Conservation (phyloP, 2,329 filamentous ascomycete genomes). For the Ploettnerulaceae sp. region DNA sequence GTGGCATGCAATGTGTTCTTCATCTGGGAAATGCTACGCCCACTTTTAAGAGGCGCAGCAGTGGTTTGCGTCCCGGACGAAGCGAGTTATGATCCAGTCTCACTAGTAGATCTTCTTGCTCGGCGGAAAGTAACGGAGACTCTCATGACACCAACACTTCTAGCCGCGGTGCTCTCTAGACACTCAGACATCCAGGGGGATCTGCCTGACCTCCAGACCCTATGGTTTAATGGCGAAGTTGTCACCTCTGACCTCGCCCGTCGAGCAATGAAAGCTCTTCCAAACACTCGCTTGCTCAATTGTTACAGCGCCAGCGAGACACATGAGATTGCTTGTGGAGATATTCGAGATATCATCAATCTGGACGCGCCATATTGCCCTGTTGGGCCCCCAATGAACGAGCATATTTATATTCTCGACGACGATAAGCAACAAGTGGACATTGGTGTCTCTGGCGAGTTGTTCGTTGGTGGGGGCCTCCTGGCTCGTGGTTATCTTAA, state of each 20-base stretch:
- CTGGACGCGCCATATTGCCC: conserved; percentile 65
- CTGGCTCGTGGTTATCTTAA: conserved; percentile 76
- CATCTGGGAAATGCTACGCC: conserved; percentile 78
- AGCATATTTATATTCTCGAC: conserved; percentile 68
- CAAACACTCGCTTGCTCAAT: conserved; percentile 66
- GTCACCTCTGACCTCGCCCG: conserved; percentile 73
- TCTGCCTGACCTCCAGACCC: conserved; percentile 60
- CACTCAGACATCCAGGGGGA: conserved; percentile 60
- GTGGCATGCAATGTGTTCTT: conserved; percentile 90
- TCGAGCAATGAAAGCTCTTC: conserved; percentile 55
- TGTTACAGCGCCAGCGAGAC: conserved; percentile 82
- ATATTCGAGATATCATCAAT: conserved; percentile 63
- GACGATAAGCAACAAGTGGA: conserved; percentile 61
- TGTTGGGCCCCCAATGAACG: conserved; percentile 64
- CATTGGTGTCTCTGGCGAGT: conserved; percentile 60
- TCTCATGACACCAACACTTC: conserved; percentile 75
- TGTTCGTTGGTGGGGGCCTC: conserved; percentile 69
- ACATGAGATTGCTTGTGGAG: conserved; percentile 56
- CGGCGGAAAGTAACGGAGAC: conserved; percentile 69
- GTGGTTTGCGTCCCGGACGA: conserved; percentile 72
- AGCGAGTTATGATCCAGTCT: conserved; percentile 70
- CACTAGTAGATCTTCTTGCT: conserved; percentile 65
- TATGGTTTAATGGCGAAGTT: conserved; percentile 81
- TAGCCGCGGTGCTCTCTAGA: conserved; percentile 67
- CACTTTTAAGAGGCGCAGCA: conserved; percentile 69